Base-by-base conservation (phyloP, 192 early-diverging fungal genomes). In the Coemansia sp. region DNA sequence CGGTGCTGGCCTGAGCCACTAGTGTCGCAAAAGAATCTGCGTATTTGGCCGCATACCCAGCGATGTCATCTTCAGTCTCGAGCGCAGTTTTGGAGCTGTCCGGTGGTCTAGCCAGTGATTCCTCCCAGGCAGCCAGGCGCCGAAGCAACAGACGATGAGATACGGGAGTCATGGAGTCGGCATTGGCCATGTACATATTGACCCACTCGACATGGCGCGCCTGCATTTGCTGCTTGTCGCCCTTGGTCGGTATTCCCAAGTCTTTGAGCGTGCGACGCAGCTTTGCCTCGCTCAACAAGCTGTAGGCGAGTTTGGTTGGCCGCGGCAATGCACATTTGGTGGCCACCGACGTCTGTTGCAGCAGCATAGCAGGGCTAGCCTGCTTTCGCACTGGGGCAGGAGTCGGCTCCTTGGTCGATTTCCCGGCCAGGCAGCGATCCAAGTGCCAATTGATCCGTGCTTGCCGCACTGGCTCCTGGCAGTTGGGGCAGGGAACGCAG, bases 301-400 rank as follows among this genome's bases (percentile, higher is more conserved):
- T 79, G 62, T 84, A 84, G 0, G 70, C 82, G 40, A 84, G 71
- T 65, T 84, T 84, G 34, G 77, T 84, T 5, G 82, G 82, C 43
- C 60, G 58, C 5, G 79, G 74, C 53, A 82, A 70, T 20, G 55
- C 36, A 40, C 58, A 57, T 33, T 67, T 63, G 3, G 67, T 14
- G 9, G 65, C 14, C 18, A 6, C 9, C 60, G 43, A 46, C 6
- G 48, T 28, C 5, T 10, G 24, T 9, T 57, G 56, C 21, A 67
- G 34, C n/a, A n/a, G 34, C 24, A 58, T 18, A 7, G 56, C 56
- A 34, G 56, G 56, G 7, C 51, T 26, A n/a, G 51, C 26, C 51
- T 33, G 51, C 51, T 40, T 75, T 45, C 51, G 66, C 38, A 61
- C 9, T 60, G 24, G 13, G 5, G 46, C 39, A 3, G 45, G 18